A percentile compares a stretch with the other conserved stretches of the same genome.
These are phyloP conservation scores for Colletotrichum cordylinicola DNA, from an alignment of 2,329 filamentous ascomycete species.

Conservation along the genomic window DNA sequence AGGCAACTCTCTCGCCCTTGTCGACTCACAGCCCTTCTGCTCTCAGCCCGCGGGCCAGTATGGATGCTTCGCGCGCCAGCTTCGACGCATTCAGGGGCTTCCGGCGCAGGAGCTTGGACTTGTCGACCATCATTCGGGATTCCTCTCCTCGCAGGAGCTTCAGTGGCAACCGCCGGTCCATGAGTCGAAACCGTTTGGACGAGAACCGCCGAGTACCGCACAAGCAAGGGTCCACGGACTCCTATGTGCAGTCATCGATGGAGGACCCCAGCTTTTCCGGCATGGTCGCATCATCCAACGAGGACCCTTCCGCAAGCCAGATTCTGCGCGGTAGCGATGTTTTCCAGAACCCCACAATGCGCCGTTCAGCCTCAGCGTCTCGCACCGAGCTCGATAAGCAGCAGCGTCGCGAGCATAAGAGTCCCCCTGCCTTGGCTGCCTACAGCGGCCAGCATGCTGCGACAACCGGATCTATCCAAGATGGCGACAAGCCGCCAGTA, in stretches of 20 bases:
- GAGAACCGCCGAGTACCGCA: constrained; percentile 53
- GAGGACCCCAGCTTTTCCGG: constrained; percentile 79
- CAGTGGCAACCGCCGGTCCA: constrained; percentile 62
- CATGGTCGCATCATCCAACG: constrained; percentile 70
- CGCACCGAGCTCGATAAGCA: constrained; percentile 22
- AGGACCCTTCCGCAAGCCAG: constrained; percentile 88
- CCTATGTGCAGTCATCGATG: constrained; percentile 73
- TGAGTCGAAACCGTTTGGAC: constrained; percentile 51
- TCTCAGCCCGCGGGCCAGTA: constrained; percentile 60
- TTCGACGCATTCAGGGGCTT: constrained; percentile 58
- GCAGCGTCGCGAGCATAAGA: constrained; percentile 4
- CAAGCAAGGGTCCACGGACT: constrained; percentile 72
- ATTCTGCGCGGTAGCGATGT: constrained; percentile 88
- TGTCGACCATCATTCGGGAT: constrained; percentile 48
- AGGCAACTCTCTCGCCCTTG: constrained; percentile 63
- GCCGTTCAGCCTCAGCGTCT: constrained; percentile 47
- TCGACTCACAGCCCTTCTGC: constrained; percentile 48
- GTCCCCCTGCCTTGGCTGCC: neutral
- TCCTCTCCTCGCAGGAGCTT: constrained; percentile 63
- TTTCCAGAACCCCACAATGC: constrained; percentile 80
- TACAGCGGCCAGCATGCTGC: constrained; percentile 35
- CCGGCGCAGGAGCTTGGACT: constrained; percentile 57
- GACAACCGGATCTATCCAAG: constrained; percentile 43
- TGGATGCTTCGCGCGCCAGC: constrained; percentile 57
- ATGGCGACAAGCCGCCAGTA: constrained; percentile 25